phyloP scores from a whole-genome alignment of 805 yeast species.

The Candida arabinofermentans region DNA sequence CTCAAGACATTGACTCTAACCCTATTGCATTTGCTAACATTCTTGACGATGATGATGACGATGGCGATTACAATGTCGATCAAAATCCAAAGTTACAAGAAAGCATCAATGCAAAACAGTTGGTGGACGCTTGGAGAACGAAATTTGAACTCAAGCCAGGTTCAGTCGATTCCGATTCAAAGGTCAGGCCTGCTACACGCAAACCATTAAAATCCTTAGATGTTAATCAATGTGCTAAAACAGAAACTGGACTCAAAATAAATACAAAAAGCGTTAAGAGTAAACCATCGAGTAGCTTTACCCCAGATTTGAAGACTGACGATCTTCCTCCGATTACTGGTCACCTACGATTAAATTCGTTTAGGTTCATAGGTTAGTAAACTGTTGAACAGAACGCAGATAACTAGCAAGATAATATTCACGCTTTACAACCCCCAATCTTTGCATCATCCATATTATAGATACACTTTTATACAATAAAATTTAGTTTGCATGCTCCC shows the following conservation, averaged over 20 bases:
- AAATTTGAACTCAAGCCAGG: constrained; percentile 1
- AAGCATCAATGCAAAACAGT: background rate
- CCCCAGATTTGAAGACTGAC: no score
- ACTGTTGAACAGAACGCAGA: no score
- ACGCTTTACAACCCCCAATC: no score
- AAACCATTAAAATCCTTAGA: background rate
- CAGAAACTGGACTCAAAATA: background rate
- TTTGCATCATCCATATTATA: no score
- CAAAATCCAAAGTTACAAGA: background rate
- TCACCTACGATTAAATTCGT: background rate
- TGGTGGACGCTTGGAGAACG: constrained; percentile 1
- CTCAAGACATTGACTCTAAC: background rate
- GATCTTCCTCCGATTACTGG: no score
- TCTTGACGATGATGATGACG: background rate
- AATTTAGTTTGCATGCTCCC: no score
- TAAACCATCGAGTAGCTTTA: no score
- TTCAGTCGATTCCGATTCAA: background rate
- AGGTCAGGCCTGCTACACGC: background rate
- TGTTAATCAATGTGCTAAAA: background rate
- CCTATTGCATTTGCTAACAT: no score
- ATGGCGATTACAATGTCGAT: no score
- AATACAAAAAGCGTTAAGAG: no score
- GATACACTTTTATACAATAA: no score
- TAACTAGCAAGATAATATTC: no score
- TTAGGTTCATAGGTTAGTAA: background rate